Evolutionary conservation across 176 grass and related monocot species (phyloP).

Genomic region (Aegilops speltoides): DNA sequence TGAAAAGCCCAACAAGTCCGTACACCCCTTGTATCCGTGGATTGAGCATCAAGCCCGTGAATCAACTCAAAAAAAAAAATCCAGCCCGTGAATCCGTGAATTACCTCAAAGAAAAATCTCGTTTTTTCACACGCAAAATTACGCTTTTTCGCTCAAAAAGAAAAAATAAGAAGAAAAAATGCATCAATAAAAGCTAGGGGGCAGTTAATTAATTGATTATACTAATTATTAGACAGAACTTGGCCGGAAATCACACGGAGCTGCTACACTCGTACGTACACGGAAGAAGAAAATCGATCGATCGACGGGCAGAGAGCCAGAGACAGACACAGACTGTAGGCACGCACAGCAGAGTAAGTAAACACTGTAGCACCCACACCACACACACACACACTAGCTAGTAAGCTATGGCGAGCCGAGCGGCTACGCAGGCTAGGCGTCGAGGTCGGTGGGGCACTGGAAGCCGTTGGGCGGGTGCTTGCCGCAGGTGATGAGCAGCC

Average conservation of each 20-base stretch:
- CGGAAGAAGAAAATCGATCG: neutral
- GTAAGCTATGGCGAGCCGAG: neutral
- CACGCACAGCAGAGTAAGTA: neutral
- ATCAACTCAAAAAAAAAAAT: too few relatives aligned
- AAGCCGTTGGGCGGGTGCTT: conserved; percentile 66
- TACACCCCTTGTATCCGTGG: too few relatives aligned
- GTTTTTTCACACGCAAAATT: too few relatives aligned
- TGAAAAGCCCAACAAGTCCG: too few relatives aligned
- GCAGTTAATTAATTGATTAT: neutral
- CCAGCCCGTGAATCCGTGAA: too few relatives aligned
- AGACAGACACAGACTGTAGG: neutral
- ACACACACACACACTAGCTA: neutral
- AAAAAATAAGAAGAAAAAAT: too few relatives aligned
- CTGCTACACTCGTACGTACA: neutral
- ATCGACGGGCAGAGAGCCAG: too few relatives aligned
- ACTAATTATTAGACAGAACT: neutral
- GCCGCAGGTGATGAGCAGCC: conserved; percentile 69
- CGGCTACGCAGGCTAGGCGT: neutral
- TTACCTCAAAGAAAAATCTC: too few relatives aligned
- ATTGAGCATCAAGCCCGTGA: too few relatives aligned
- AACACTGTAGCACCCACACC: neutral
- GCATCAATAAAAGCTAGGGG: too few relatives aligned
- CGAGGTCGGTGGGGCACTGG: conserved; percentile 47
- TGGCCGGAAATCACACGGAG: neutral
- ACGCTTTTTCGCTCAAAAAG: too few relatives aligned